A percentile compares a stretch with the other conserved stretches of the same genome.
Conservation (phyloP, 1,139 yeast species). For the Pneumocystis oryctolagi region DNA sequence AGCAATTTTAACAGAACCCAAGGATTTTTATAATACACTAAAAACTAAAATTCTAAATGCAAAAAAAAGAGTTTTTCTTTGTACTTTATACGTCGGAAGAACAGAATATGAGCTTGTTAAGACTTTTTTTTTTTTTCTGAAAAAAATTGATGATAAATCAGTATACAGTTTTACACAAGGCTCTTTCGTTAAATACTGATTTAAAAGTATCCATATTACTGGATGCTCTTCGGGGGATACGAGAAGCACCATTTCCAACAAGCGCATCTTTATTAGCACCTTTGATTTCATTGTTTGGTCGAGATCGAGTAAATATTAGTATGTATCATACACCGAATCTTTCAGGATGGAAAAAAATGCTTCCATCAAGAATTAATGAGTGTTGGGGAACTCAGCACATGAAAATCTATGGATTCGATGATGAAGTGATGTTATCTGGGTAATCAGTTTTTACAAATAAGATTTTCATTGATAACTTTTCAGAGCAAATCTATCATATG, state of each 20-base stretch:
- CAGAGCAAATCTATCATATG: slow-evolving; percentile 67
- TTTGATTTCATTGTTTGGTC: slow-evolving; percentile 50
- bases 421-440: slow-evolving; percentile 76
- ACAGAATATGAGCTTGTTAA: slow-evolving; percentile 50
- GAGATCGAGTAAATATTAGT: slow-evolving; percentile 58
- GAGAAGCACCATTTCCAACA: slow-evolving; percentile 71
- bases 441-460: not conserved
- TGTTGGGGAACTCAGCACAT: slow-evolving; percentile 90
- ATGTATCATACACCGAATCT: slow-evolving; percentile 85
- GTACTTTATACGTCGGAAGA: slow-evolving; percentile 78
- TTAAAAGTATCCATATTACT: slow-evolving; percentile 59
- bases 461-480: not conserved
- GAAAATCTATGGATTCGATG: slow-evolving; percentile 91
- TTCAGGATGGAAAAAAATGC: slow-evolving; percentile 45
- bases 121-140: slow-evolving; percentile 10
- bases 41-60: slow-evolving; percentile 31
- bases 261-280: slow-evolving; percentile 63
- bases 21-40: slow-evolving; percentile 51
- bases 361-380: slow-evolving; percentile 80
- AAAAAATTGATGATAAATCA: slow-evolving; percentile 13
- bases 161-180: slow-evolving; percentile 40
- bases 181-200: slow-evolving; percentile 43
- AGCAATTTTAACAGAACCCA: slow-evolving; percentile 3
- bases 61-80: slow-evolving; percentile 51
- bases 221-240: slow-evolving; percentile 83